Evolutionary conservation across 2,329 filamentous ascomycete genomes (phyloP).

Genomic region (Microsporum ferrugineum): DNA sequence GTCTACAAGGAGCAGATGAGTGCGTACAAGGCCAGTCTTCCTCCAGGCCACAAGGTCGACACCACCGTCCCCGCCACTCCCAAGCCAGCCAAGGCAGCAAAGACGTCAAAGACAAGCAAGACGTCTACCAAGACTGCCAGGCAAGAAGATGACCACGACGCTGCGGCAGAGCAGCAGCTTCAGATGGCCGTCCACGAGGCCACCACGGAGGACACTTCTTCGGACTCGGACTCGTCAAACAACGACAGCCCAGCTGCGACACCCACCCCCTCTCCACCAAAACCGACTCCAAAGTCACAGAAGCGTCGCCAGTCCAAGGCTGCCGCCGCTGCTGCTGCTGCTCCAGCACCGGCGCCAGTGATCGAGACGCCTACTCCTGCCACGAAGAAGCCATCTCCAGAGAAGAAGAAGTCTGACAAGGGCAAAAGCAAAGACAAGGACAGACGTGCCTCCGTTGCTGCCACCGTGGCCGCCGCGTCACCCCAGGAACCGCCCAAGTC

Average conservation of each 20-base stretch:
- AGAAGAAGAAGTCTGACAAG: constrained; percentile 25
- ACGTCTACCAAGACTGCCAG: background rate
- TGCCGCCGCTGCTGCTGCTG: constrained; percentile 11
- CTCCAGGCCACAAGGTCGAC: constrained; percentile 9
- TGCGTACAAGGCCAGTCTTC: constrained; percentile 45
- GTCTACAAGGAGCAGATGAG: constrained; percentile 46
- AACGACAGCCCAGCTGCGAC: constrained; percentile 23
- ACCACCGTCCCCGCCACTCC: background rate
- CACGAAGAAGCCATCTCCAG: constrained; percentile 28
- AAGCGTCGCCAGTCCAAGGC: constrained; percentile 35
- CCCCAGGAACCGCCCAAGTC: constrained; percentile 25
- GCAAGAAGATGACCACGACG: constrained; percentile 28
- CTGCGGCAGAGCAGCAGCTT: constrained; percentile 27
- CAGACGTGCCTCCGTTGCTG: background rate
- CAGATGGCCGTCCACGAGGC: constrained; percentile 31
- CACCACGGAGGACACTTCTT: constrained; percentile 24
- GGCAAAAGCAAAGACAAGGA: constrained; percentile 25
- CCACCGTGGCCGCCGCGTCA: constrained; percentile 14
- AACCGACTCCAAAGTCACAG: constrained; percentile 30
- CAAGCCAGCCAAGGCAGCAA: background rate
- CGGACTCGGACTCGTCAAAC: constrained; percentile 27
- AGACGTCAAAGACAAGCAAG: background rate
- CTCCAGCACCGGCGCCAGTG: constrained; percentile 19
- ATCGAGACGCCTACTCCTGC: constrained; percentile 16
- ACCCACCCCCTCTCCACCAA: constrained; percentile 27